Percentiles rank a stretch among this genome's conserved stretches.
Conservation (phyloP, 164 flowering plant genomes). For the Aristolochia fimbriata region DNA sequence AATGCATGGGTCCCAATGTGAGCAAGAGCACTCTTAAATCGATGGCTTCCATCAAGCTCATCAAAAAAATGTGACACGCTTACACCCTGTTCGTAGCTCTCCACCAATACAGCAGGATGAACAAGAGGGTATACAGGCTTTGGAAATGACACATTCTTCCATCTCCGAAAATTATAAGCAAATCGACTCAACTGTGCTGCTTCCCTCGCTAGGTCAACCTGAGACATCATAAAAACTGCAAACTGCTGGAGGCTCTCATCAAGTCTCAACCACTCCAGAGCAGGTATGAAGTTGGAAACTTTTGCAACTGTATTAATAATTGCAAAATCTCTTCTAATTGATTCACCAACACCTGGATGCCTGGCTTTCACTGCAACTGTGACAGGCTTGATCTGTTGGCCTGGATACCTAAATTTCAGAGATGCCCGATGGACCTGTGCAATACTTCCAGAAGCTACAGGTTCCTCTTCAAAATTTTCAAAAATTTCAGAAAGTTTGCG, state of each 20-base stretch:
- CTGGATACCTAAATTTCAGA: conserved; percentile 43
- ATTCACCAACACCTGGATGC: conserved; percentile 81
- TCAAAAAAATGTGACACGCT: conserved; percentile 57
- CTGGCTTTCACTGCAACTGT: conserved; percentile 84
- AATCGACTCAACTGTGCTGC: conserved; percentile 84
- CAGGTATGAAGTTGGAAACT: conserved; percentile 49
- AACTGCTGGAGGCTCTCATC: conserved; percentile 83
- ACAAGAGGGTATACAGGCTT: conserved; percentile 78
- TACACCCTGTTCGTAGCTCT: conserved; percentile 76
- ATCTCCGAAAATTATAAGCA: conserved; percentile 64
- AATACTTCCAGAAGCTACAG: conserved; percentile 85
- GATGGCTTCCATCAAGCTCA: conserved; percentile 41
- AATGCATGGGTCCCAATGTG: conserved; percentile 85
- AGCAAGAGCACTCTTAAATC: conserved; percentile 55
- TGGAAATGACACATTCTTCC: conserved; percentile 84
- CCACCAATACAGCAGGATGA: conserved; percentile 87
- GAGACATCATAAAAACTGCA: conserved; percentile 82
- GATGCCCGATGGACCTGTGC: conserved; percentile 81
- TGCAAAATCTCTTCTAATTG: conserved; percentile 62
- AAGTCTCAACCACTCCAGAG: conserved; percentile 65
- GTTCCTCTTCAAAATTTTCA: conserved; percentile 65
- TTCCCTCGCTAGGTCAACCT: conserved; percentile 89
- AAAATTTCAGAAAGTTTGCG: conserved; percentile 61
- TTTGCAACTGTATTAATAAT: conserved; percentile 56
- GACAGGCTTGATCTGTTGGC: conserved; percentile 42